These are phyloP conservation scores for Tulasnella sp. DNA, from an alignment of 768 basidiomycete genomes.

Conservation along the genomic window DNA sequence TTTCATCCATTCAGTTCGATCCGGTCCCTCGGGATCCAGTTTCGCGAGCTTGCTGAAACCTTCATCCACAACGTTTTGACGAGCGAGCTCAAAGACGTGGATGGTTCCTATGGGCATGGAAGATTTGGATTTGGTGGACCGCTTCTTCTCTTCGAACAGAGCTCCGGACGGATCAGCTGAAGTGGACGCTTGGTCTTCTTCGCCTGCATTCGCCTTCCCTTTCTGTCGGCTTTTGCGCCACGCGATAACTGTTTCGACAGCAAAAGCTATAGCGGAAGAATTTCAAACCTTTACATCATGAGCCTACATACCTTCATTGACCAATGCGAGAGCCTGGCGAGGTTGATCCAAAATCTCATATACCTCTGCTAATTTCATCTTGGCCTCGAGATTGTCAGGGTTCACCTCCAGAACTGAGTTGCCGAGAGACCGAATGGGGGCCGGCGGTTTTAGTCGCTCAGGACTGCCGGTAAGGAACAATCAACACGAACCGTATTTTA, in stretches of 20 bases:
- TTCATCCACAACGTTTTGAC: slow-evolving; percentile 58
- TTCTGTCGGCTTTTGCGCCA: slow-evolving; percentile 15
- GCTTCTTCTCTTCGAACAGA: slow-evolving; percentile 26
- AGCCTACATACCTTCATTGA: slow-evolving; percentile 63
- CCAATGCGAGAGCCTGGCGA: slow-evolving; percentile 73
- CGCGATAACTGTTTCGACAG: slow-evolving; percentile 4
- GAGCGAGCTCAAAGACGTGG: slow-evolving; percentile 57
- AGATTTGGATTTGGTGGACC: neutral
- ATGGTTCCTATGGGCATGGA: slow-evolving; percentile 53
- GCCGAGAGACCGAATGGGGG: neutral
- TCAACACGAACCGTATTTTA: slow-evolving; percentile 60
- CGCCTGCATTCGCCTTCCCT: neutral
- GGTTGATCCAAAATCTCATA: slow-evolving; percentile 81
- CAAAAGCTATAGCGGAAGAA: neutral
- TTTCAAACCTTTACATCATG: neutral
- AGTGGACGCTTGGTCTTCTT: neutral
- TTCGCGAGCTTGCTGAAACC: slow-evolving; percentile 60
- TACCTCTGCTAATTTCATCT: slow-evolving; percentile 85
- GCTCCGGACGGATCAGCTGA: slow-evolving; percentile 3
- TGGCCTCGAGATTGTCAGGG: slow-evolving; percentile 72
- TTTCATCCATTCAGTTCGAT: slow-evolving; percentile 62
- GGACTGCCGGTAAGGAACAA: neutral
- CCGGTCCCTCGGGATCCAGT: slow-evolving; percentile 34
- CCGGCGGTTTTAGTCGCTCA: neutral
- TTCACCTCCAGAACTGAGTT: slow-evolving; percentile 65